phyloP scores from a whole-genome alignment of 2,329 filamentous ascomycete genomes.

The Neocucurbitaria cava region DNA sequence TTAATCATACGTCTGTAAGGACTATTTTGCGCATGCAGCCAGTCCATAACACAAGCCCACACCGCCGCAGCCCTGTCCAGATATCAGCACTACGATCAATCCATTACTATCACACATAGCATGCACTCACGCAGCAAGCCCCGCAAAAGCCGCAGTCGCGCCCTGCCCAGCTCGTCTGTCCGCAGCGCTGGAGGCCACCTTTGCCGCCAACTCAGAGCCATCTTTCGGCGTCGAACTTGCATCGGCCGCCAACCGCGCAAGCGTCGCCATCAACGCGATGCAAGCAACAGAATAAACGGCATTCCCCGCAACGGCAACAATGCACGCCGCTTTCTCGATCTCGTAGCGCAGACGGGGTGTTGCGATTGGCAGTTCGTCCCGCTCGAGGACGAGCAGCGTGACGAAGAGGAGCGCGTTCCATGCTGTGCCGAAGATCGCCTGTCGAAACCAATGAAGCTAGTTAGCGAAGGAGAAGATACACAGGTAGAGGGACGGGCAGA shows the following conservation, averaged over 20 bases:
- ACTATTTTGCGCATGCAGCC: conserved; percentile 5
- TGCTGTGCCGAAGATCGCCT: conserved; percentile 13
- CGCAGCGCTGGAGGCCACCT: conserved; percentile 3
- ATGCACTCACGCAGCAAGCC: conserved; percentile 4
- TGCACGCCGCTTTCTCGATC: conserved; percentile 10
- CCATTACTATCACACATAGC: not conserved
- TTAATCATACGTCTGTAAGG: conserved; percentile 6
- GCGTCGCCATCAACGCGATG: conserved; percentile 10
- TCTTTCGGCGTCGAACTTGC: not conserved
- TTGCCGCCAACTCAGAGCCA: not conserved
- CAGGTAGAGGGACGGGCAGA: too few species aligned
- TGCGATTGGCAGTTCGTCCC: conserved; percentile 7
- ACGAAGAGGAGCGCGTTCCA: conserved; percentile 11
- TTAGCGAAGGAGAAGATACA: too few species aligned
- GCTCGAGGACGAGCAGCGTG: conserved; percentile 7
- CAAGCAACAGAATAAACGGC: conserved; percentile 13
- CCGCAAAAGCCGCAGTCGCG: conserved; percentile 8
- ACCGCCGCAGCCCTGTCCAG: conserved; percentile 1
- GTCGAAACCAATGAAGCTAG: not conserved
- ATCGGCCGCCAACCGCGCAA: conserved; percentile 7
- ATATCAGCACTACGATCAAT: not conserved
- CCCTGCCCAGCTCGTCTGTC: conserved; percentile 10
- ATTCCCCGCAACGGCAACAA: conserved; percentile 10
- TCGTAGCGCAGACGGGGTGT: conserved; percentile 10
- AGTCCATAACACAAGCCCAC: conserved; percentile 7